Evolutionary conservation across 1,139 yeast genomes (phyloP), one percentile per base, ranked within the genome.

Genomic region (Saccharomyces pastorianus): DNA sequence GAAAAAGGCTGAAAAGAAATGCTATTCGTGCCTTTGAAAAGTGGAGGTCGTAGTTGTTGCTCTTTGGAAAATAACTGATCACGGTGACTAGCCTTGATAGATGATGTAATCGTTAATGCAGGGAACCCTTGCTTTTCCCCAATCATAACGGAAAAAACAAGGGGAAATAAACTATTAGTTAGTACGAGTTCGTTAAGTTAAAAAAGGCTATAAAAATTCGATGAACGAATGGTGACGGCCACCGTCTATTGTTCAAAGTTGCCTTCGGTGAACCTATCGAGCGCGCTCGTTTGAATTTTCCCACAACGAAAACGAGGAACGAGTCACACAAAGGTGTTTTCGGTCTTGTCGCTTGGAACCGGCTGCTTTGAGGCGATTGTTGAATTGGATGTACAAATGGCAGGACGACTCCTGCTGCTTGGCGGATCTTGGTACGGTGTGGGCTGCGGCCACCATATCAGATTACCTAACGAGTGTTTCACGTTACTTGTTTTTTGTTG

Each of bases 141-240:
- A 38, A 38, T 7, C 44, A 7, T 38, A 17, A 38, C 13, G 9
- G 20, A 38, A 38, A 38, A 38, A 38, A 38, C 44, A 38, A 17
- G 44, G 44, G 44, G 44, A 38, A 38, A 38, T 38, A 38, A 38
- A 38, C 44, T 38, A 38, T 38, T 38, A 17, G 44, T 4, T 38
- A 38, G 44, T 38, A 38, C 44, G 44, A 38, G 44, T 38, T 38
- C 44, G 44, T 38, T 38, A 38, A 38, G 44, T 38, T 38, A 38
- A 38, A 38, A 38, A 38, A 38, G 44, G 44, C 44, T 38, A 38
- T 38, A 38, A 38, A 38, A 38, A 5, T 2, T 38, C n/a, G 44
- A 38, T 8, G 44, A 38, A 38, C 44, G 44, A 38, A 38, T 9
- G 44, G 6, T 38, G 13, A 38, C 44, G 44, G 25, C 44, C 44